Percentiles rank a stretch among this genome's conserved stretches.
Evolutionary conservation across 306 rosid genomes (phyloP).

Genomic region (Malus sylvestris): DNA sequence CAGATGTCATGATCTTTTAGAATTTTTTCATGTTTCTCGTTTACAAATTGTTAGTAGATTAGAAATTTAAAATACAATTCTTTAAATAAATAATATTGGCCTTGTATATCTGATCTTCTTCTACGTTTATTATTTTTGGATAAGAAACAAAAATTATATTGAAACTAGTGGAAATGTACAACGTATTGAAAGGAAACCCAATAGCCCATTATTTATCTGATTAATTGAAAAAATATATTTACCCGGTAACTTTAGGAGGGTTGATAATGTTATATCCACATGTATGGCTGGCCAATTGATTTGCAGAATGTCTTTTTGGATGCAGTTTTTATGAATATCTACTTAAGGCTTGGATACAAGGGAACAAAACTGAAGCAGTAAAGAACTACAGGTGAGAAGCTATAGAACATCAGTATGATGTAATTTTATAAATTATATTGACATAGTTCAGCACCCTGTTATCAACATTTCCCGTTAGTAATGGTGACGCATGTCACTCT

Average conservation of each 20-base stretch:
- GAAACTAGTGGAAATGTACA: background rate
- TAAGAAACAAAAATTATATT: background rate
- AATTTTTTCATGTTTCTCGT: background rate
- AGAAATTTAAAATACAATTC: background rate
- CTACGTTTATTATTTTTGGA: background rate
- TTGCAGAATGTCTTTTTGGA: slow-evolving; percentile 1
- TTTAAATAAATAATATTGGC: background rate
- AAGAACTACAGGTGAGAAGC: slow-evolving; percentile 43
- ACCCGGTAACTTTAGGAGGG: background rate
- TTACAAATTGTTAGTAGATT: background rate
- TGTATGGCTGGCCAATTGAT: slow-evolving; percentile 7
- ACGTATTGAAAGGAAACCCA: background rate
- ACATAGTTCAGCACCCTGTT: background rate
- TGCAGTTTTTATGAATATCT: slow-evolving; percentile 61
- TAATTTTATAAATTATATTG: no score
- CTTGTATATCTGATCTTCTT: background rate
- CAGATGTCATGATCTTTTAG: background rate
- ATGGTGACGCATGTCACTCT: background rate
- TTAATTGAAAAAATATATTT: background rate
- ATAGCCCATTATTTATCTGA: background rate
- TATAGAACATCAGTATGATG: background rate
- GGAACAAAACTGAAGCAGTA: slow-evolving; percentile 55
- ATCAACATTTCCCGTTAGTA: background rate
- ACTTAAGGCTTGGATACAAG: slow-evolving; percentile 67
- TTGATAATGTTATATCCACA: background rate